Conservation (phyloP, 2,329 filamentous ascomycete genomes). For the Claviceps arundinis region DNA sequence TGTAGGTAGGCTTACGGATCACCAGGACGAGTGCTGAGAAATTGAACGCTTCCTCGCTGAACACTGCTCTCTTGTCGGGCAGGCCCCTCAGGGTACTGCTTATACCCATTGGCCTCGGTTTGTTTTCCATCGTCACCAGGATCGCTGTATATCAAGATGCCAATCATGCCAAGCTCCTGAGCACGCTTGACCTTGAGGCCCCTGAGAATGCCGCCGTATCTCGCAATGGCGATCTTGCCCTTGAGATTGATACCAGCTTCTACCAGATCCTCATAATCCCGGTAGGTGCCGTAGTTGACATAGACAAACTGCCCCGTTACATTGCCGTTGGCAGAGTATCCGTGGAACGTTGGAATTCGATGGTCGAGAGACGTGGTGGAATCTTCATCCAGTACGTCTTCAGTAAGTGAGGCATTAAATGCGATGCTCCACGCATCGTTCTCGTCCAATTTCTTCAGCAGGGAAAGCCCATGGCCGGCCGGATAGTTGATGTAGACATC, state of each 20-base stretch:
- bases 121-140: slow-evolving; percentile 77
- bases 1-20: slow-evolving; percentile 41
- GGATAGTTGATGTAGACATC: slow-evolving; percentile 72
- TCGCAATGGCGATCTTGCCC: slow-evolving; percentile 77
- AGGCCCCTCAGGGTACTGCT: slow-evolving; percentile 71
- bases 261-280: slow-evolving; percentile 72
- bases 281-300: slow-evolving; percentile 80
- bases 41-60: slow-evolving; percentile 77
- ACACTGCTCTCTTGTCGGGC: slow-evolving; percentile 81
- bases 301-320: slow-evolving; percentile 80
- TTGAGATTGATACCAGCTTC: slow-evolving; percentile 60
- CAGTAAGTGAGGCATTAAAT: slow-evolving; percentile 71
- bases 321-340: slow-evolving; percentile 85
- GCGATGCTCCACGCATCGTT: slow-evolving; percentile 41
- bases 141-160: slow-evolving; percentile 74
- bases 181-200: slow-evolving; percentile 88
- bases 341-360: slow-evolving; percentile 81
- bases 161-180: slow-evolving; percentile 79
- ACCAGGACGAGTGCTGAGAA: slow-evolving; percentile 54
- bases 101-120: slow-evolving; percentile 69
- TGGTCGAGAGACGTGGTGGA: slow-evolving; percentile 58
- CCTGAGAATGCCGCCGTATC: slow-evolving; percentile 77
- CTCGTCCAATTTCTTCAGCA: slow-evolving; percentile 36
- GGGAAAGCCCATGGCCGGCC: slow-evolving; percentile 52
- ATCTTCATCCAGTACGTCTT: slow-evolving; percentile 76